phyloP scores from a whole-genome alignment of 306 rosid genomes.

The Urtica urens region DNA sequence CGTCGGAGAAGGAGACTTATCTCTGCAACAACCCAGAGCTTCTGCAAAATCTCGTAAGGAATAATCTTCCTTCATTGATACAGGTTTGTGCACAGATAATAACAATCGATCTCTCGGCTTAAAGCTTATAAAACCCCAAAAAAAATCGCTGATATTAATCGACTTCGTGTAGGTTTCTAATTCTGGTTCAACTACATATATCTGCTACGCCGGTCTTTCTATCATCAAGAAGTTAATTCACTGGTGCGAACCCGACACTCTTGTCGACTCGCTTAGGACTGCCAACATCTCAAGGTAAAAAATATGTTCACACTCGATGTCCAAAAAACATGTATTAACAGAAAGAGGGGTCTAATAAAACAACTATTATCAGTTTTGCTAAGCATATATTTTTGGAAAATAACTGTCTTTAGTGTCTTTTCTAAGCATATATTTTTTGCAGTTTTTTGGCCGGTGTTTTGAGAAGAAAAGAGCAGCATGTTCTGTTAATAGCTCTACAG shows the following conservation, averaged over 20 bases:
- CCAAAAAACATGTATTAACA: not conserved
- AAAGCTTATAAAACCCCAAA: constrained; percentile 2
- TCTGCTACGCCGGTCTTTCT: constrained; percentile 76
- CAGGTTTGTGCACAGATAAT: constrained; percentile 51
- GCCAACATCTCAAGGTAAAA: constrained; percentile 77
- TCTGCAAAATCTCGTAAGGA: constrained; percentile 63
- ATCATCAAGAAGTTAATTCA: constrained; percentile 61
- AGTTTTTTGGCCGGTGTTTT: constrained; percentile 91
- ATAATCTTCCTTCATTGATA: constrained; percentile 70
- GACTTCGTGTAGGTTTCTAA: constrained; percentile 60
- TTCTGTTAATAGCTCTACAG: constrained; percentile 61
- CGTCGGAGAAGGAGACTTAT: constrained; percentile 47
- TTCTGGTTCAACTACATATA: constrained; percentile 84
- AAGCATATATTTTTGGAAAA: constrained; percentile 9
- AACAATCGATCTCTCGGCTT: no score
- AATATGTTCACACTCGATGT: constrained; percentile 1
- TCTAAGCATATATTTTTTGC: constrained; percentile 25
- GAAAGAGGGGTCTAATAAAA: not conserved
- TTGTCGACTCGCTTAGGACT: constrained; percentile 59
- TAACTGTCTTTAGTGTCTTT: constrained; percentile 21
- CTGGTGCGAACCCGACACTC: constrained; percentile 67
- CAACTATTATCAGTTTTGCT: not conserved
- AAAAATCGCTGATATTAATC: constrained; percentile 10
- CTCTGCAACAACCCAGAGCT: constrained; percentile 45
- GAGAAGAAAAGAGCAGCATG: constrained; percentile 86